Evolutionary conservation across 306 rosid genomes (phyloP), one percentile per base, ranked within the genome.

Genomic region (Lupinus albus): DNA sequence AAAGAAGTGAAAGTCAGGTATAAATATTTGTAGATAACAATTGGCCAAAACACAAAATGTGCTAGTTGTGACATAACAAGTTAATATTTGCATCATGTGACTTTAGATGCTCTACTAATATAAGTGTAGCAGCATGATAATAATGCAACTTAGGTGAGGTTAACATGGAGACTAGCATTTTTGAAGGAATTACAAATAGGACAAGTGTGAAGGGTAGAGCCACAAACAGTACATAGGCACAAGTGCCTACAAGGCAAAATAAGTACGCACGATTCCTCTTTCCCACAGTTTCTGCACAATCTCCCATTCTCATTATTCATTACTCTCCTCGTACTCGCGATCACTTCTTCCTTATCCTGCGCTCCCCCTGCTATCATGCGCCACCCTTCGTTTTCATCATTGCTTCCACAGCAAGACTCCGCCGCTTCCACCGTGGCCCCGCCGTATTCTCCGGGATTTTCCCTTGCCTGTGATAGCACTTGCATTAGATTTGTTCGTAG

Each of bases 221-320:
- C 94, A 64, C 97, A 91, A 0, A 50, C 73, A 33, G 80, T 77
- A 63, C 97, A 91, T 4, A 91, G 64, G 13, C 97, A 91, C 0
- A 91, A 84, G 17, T 91, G 97, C 78, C 97, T 79, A 17, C 97
- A 91, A 2, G 97, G 97, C 74, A 91, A 59, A 1, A 91, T 60
- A 74, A 91, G 49, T 16, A 91, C 97, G 55, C 95, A 78, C 38
- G 97, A 84, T 75, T 85, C 97, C 48, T 76, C 86, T 45, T 82
- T 79, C 75, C 92, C 87, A 75, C 97, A 91, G 38, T 71, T 84
- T 70, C 85, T 83, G 79, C 97, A 91, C 88, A 54, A 25, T 74
- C 92, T 59, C 0, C 30, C 30, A 25, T 25, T 25, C 11, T 65
- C 32, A 12, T 55, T 41, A 12, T 55, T 45, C 12, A 45, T 51